phyloP scores from a whole-genome alignment of 1,284 basidiomycete species.

The Bondarzewia mesenterica region DNA sequence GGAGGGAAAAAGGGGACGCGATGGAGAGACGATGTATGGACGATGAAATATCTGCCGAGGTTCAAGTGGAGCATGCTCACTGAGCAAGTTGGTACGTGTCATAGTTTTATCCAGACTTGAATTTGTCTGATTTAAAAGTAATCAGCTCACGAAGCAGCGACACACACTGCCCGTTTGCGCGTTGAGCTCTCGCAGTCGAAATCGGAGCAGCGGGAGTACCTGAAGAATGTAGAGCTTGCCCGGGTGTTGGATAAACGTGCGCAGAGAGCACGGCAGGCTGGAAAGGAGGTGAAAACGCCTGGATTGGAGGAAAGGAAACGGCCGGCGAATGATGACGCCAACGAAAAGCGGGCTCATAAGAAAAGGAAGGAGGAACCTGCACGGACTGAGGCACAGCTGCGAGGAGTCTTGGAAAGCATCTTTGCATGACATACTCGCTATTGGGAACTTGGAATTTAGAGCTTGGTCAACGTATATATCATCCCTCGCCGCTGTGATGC shows the following conservation, averaged over 20 bases:
- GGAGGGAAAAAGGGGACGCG: conserved; percentile 88
- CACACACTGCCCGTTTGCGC: conserved; percentile 82
- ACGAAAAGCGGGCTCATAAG: conserved; percentile 31
- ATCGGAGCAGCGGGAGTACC: conserved; percentile 88
- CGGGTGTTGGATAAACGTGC: conserved; percentile 84
- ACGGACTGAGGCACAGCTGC: conserved; percentile 24
- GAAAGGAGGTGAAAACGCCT: conserved; percentile 11
- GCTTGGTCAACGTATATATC: too few species aligned
- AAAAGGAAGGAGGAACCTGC: conserved; percentile 20
- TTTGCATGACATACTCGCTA: too few species aligned
- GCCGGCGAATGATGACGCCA: conserved; percentile 35
- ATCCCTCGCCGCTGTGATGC: too few species aligned
- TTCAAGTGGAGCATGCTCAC: conserved; percentile 99
- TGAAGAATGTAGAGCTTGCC: conserved; percentile 92
- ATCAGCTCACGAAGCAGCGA: conserved; percentile 87
- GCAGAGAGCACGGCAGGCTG: conserved; percentile 46
- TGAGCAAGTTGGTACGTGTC: conserved; percentile 88
- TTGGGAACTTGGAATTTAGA: too few species aligned
- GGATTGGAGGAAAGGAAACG: conserved; percentile 9
- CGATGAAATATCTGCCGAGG: conserved; percentile 96
- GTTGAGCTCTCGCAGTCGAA: conserved; percentile 86
- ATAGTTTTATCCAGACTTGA: background rate
- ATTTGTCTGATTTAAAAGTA: background rate
- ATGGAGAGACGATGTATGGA: conserved; percentile 98
- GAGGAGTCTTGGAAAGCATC: conserved; percentile 44